Conservation (phyloP, 1,284 basidiomycete genomes). For the Trichosporon coremiiforme region DNA sequence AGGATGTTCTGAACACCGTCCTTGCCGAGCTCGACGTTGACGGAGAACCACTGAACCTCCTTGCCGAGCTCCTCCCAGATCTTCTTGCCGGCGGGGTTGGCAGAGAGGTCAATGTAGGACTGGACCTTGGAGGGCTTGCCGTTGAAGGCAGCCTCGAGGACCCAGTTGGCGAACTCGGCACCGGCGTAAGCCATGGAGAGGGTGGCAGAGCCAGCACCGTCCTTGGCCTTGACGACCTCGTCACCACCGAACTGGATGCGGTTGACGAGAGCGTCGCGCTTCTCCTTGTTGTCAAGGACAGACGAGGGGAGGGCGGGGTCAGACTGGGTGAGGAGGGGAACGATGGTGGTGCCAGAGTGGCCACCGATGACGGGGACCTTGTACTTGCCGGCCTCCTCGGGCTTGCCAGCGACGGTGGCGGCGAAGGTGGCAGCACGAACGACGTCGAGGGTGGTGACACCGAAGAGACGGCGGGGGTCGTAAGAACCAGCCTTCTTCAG, state of each 20-base stretch:
- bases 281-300: constrained; percentile 62
- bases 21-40: constrained; percentile 85
- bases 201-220: constrained; percentile 85
- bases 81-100: constrained; percentile 56
- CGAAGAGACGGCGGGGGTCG: constrained; percentile 69
- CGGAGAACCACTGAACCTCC: constrained; percentile 81
- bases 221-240: constrained; percentile 64
- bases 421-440: constrained; percentile 94
- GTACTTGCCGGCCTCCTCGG: constrained; percentile 65
- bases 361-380: constrained; percentile 89
- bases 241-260: constrained; percentile 92
- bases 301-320: constrained; percentile 47
- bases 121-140: constrained; percentile 85
- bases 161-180: constrained; percentile 80
- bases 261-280: constrained; percentile 70
- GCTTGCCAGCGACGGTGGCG: constrained; percentile 68
- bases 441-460: constrained; percentile 97
- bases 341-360: constrained; percentile 94
- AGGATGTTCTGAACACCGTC: constrained; percentile 62
- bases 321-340: constrained; percentile 88
- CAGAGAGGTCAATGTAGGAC: constrained; percentile 78
- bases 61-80: constrained; percentile 57
- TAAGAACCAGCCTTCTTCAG: constrained; percentile 93
- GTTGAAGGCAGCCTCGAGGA: constrained; percentile 75
- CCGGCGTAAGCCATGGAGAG: constrained; percentile 91